These are phyloP conservation scores for Cystobasidium pallidum DNA, from an alignment of 1,284 basidiomycete genomes.

Conservation along the genomic window DNA sequence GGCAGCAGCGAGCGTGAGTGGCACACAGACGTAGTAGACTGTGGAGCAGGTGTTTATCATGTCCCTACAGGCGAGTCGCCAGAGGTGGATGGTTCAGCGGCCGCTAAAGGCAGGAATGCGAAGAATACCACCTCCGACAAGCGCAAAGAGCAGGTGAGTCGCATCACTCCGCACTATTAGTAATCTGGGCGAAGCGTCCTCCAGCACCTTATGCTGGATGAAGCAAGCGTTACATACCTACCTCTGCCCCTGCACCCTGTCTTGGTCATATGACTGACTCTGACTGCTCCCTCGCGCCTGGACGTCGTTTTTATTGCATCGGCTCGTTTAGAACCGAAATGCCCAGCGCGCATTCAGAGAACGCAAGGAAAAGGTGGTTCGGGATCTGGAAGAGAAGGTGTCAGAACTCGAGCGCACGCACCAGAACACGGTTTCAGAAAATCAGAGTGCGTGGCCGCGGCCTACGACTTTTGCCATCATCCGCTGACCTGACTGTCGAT, in stretches of 20 bases:
- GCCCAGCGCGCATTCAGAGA: conserved; percentile 52
- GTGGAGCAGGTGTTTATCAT: background rate
- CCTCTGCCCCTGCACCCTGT: background rate
- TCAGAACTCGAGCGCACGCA: conserved; percentile 45
- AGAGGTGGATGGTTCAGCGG: background rate
- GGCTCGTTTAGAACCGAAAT: conserved; percentile 48
- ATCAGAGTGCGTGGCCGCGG: conserved; percentile 36
- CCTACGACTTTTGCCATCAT: background rate
- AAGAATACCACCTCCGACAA: conserved; percentile 38
- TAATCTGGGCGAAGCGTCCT: background rate
- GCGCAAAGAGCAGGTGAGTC: conserved; percentile 43
- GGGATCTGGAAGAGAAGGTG: conserved; percentile 52
- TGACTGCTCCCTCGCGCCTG: background rate
- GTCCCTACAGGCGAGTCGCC: conserved; percentile 40
- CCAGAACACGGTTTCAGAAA: conserved; percentile 46
- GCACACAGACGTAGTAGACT: background rate
- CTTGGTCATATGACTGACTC: background rate
- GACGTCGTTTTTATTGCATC: background rate
- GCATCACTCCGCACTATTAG: conserved; percentile 25
- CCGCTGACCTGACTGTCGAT: background rate
- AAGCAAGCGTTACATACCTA: background rate
- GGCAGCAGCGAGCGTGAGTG: conserved; percentile 22
- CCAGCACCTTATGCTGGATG: background rate
- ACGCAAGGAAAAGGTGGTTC: conserved; percentile 52
- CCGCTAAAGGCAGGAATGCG: background rate